Evolutionary conservation across 1,284 basidiomycete species (phyloP).

Genomic region (Cutaneotrichosporon spelunceum): DNA sequence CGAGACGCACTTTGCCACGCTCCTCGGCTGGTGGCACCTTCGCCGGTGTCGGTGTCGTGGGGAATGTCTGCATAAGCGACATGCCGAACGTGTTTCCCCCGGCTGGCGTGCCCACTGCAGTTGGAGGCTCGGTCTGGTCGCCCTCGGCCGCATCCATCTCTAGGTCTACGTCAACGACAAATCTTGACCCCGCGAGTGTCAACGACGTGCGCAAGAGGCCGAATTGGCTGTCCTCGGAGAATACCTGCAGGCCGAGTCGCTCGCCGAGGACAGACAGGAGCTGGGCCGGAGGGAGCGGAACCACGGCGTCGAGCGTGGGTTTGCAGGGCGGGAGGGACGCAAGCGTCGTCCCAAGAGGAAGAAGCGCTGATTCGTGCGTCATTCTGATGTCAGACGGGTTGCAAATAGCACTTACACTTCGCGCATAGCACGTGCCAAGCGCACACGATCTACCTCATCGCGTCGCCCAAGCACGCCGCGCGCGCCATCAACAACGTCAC

Average conservation of each 20-base stretch:
- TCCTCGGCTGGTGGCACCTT: background rate
- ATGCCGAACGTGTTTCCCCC: background rate
- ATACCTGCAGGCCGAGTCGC: constrained; percentile 36
- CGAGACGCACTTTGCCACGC: constrained; percentile 31
- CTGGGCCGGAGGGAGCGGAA: constrained; percentile 28
- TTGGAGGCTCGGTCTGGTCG: constrained; percentile 24
- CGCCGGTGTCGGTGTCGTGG: background rate
- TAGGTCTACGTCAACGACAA: constrained; percentile 47
- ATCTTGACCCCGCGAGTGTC: constrained; percentile 41
- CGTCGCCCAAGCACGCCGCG: constrained; percentile 20
- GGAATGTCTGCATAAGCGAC: background rate
- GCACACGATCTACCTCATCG: constrained; percentile 18
- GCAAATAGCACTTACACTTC: constrained; percentile 22
- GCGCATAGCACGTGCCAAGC: constrained; percentile 23
- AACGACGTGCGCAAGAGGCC: constrained; percentile 39
- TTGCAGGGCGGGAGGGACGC: constrained; percentile 16
- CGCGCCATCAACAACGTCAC: constrained; percentile 31
- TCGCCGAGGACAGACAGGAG: constrained; percentile 35
- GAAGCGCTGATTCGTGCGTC: constrained; percentile 33
- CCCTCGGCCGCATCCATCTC: constrained; percentile 36
- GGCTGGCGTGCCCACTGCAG: constrained; percentile 5
- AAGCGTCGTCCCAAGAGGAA: constrained; percentile 27
- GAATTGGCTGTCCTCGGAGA: constrained; percentile 47
- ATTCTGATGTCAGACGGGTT: constrained; percentile 25
- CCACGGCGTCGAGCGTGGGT: constrained; percentile 23